Conservation (phyloP, 73 alveolate species). For the Vitrella brassicaformis region DNA sequence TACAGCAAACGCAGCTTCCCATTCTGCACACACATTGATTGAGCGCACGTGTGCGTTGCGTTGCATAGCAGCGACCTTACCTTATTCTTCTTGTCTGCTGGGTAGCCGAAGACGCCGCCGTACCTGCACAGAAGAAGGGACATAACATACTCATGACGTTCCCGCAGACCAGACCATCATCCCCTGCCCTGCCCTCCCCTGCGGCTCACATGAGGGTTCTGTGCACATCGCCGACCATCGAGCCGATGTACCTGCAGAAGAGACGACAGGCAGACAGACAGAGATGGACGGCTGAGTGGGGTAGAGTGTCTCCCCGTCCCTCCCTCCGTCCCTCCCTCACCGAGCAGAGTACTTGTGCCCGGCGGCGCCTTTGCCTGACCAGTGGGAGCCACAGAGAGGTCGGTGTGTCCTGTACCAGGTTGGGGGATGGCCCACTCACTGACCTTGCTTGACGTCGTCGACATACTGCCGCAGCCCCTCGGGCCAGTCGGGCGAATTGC, state of each 20-base stretch:
- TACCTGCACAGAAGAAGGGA: no score
- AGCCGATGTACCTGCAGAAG: neutral
- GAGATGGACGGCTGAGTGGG: neutral
- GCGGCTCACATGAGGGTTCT: neutral
- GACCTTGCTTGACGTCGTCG: neutral
- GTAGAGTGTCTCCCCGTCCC: neutral
- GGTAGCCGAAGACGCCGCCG: slow-evolving; percentile 37
- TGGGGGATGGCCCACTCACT: neutral
- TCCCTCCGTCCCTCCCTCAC: neutral
- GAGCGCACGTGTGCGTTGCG: no score
- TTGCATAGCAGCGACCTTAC: neutral
- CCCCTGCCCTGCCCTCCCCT: no score
- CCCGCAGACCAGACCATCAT: no score
- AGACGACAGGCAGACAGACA: neutral
- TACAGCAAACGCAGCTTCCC: slow-evolving; percentile 61
- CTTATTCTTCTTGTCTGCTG: slow-evolving; percentile 36
- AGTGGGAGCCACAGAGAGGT: neutral
- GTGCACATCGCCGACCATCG: slow-evolving; percentile 38
- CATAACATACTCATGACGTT: no score
- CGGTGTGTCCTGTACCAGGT: neutral
- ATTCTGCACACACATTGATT: neutral
- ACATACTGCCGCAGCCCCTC: neutral
- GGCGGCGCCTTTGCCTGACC: neutral
- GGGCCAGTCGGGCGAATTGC: neutral
- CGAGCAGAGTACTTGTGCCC: neutral